These are phyloP conservation scores for Scheffersomyces insectosa DNA, from an alignment of 1,139 yeast genomes.

Conservation along the genomic window DNA sequence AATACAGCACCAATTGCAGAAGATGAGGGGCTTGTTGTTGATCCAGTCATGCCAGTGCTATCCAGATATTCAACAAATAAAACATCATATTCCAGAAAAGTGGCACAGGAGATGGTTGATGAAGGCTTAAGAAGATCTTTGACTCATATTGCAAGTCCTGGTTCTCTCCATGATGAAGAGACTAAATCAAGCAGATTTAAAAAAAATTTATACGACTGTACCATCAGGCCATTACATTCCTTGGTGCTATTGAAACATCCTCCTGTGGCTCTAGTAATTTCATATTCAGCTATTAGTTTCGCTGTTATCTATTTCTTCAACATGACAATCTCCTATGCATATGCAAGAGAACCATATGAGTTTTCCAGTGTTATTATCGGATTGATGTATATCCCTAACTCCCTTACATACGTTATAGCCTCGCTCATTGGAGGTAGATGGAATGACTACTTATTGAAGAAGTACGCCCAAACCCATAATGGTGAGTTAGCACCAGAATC, in stretches of 20 bases:
- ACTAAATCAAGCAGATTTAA: slow-evolving; percentile 7
- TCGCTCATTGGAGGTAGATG: slow-evolving; percentile 78
- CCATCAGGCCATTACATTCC: slow-evolving; percentile 50
- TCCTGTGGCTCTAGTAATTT: slow-evolving; percentile 66
- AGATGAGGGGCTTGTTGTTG: slow-evolving; percentile 34
- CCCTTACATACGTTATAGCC: slow-evolving; percentile 73
- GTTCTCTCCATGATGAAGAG: background rate
- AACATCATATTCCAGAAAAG: slow-evolving; percentile 33
- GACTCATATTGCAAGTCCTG: slow-evolving; percentile 5
- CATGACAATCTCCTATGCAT: slow-evolving; percentile 67
- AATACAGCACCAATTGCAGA: slow-evolving; percentile 12
- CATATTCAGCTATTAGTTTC: slow-evolving; percentile 68
- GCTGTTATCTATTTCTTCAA: slow-evolving; percentile 72
- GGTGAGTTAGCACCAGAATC: slow-evolving; percentile 77
- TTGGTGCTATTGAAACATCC: slow-evolving; percentile 62
- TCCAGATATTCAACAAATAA: slow-evolving; percentile 37
- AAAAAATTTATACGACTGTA: slow-evolving; percentile 38
- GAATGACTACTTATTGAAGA: slow-evolving; percentile 63
- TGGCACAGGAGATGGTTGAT: slow-evolving; percentile 23
- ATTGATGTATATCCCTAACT: slow-evolving; percentile 78
- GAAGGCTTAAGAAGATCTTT: slow-evolving; percentile 22
- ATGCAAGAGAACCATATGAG: slow-evolving; percentile 66
- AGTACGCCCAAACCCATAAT: slow-evolving; percentile 56
- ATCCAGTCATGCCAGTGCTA: slow-evolving; percentile 39
- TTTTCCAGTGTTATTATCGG: slow-evolving; percentile 70